Evolutionary conservation across 768 basidiomycete species (phyloP).

Genomic region (Kondoa malvinella): DNA sequence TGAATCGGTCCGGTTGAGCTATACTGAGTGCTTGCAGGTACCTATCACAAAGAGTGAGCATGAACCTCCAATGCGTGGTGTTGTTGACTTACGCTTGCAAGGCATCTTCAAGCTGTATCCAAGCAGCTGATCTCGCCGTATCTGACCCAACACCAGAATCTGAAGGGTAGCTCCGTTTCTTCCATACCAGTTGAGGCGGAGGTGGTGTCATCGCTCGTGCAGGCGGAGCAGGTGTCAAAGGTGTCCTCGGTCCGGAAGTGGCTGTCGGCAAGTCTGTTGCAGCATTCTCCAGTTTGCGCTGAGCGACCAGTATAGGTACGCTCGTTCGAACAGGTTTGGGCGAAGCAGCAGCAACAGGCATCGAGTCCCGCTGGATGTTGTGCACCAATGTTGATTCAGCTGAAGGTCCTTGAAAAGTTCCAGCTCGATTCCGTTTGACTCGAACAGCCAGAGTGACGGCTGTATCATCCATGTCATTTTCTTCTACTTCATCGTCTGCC

Average conservation of each 20-base stretch:
- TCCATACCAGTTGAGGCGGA: constrained; percentile 2
- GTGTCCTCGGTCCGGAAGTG: neutral
- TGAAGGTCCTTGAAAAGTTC: neutral
- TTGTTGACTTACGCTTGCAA: too few species aligned
- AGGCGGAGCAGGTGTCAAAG: neutral
- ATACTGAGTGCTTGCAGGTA: neutral
- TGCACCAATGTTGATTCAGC: neutral
- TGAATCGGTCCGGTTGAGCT: constrained; percentile 26
- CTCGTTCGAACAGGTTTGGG: neutral
- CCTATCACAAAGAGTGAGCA: too few species aligned
- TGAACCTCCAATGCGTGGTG: too few species aligned
- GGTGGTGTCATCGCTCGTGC: neutral
- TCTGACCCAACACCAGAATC: constrained; percentile 21
- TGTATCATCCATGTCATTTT: neutral
- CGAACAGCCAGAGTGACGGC: neutral
- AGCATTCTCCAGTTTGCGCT: neutral
- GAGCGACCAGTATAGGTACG: neutral
- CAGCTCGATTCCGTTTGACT: neutral
- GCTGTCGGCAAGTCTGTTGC: neutral
- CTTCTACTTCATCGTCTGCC: too few species aligned
- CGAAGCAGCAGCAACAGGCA: neutral
- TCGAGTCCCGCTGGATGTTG: neutral
- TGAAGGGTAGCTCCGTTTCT: constrained; percentile 12
- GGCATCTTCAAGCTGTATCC: constrained; percentile 18
- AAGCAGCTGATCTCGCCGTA: constrained; percentile 16